Percentiles rank a stretch among this genome's conserved stretches.
phyloP scores from a whole-genome alignment of 2,329 filamentous ascomycete species.

The Ascochyta fabae region DNA sequence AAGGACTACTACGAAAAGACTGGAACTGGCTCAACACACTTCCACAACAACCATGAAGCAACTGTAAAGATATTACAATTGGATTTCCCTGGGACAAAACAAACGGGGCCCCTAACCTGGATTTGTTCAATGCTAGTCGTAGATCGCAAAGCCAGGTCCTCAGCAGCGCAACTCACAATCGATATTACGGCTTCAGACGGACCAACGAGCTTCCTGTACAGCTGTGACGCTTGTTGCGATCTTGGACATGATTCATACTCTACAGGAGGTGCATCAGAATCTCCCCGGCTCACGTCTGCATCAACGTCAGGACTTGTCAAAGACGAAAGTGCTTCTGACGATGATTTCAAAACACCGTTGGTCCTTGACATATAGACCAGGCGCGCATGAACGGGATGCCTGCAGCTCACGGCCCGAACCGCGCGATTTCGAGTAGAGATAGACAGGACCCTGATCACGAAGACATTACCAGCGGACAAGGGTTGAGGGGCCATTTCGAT shows the following conservation, averaged over 20 bases:
- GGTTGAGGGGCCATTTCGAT: too few species aligned
- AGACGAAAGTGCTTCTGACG: too few species aligned
- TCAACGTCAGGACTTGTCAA: too few species aligned
- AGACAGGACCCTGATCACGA: too few species aligned
- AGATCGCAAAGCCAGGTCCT: slow-evolving; percentile 7
- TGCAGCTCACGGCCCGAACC: too few species aligned
- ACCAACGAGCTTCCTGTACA: not conserved
- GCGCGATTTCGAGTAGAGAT: too few species aligned
- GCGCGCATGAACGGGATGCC: too few species aligned
- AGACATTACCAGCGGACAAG: too few species aligned
- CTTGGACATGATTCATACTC: not conserved
- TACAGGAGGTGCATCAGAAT: too few species aligned
- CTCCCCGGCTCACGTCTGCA: too few species aligned
- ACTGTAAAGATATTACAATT: not conserved
- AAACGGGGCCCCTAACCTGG: not conserved
- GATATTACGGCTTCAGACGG: not conserved
- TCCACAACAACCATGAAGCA: slow-evolving; percentile 8
- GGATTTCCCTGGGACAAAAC: not conserved
- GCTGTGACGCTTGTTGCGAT: not conserved
- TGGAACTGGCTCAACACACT: not conserved
- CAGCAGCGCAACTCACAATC: slow-evolving; percentile 3
- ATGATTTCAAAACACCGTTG: too few species aligned
- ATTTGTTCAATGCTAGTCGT: slow-evolving; percentile 10
- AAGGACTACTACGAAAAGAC: not conserved
- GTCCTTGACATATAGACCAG: too few species aligned